Evolutionary conservation across 2,329 filamentous ascomycete species (phyloP).

Genomic region (Chrysoporthe deuterocubensis): DNA sequence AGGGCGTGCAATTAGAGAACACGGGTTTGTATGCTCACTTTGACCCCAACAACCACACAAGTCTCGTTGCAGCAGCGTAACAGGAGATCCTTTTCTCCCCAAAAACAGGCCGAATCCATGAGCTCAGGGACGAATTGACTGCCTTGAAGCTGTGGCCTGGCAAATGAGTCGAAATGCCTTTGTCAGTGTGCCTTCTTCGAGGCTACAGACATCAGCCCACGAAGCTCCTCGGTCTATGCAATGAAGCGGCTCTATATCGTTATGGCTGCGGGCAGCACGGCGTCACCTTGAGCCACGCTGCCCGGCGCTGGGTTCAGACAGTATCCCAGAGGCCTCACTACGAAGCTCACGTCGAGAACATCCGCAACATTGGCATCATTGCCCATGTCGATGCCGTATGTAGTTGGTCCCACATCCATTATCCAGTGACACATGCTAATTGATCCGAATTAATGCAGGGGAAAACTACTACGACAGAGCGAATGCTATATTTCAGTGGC

Average conservation of each 20-base stretch:
- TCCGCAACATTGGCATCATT: constrained; percentile 96
- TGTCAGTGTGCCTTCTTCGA: constrained; percentile 24
- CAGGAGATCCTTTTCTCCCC: too few relatives aligned
- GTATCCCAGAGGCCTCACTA: constrained; percentile 33
- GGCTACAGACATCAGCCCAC: constrained; percentile 16
- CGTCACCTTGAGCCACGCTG: constrained; percentile 6
- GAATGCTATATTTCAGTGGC: constrained; percentile 97
- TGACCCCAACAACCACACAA: not conserved
- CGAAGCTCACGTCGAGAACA: constrained; percentile 58
- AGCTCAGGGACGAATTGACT: not conserved
- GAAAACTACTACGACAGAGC: constrained; percentile 98
- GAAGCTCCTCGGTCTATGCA: constrained; percentile 20
- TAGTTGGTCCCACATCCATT: constrained; percentile 24
- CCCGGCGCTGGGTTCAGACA: constrained; percentile 19
- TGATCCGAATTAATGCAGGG: constrained; percentile 52
- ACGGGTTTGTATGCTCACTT: not conserved
- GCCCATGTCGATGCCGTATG: constrained; percentile 91
- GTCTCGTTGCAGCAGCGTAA: not conserved
- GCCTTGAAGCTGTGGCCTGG: constrained; percentile 1
- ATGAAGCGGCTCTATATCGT: constrained; percentile 15
- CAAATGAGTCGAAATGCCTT: constrained; percentile 26
- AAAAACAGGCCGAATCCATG: not conserved
- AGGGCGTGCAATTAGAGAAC: constrained; percentile 12
- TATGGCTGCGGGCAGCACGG: constrained; percentile 13
- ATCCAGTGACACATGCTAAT: not conserved